phyloP scores from a whole-genome alignment of 345 rosid genomes.

The Lenwebbia sp. region DNA sequence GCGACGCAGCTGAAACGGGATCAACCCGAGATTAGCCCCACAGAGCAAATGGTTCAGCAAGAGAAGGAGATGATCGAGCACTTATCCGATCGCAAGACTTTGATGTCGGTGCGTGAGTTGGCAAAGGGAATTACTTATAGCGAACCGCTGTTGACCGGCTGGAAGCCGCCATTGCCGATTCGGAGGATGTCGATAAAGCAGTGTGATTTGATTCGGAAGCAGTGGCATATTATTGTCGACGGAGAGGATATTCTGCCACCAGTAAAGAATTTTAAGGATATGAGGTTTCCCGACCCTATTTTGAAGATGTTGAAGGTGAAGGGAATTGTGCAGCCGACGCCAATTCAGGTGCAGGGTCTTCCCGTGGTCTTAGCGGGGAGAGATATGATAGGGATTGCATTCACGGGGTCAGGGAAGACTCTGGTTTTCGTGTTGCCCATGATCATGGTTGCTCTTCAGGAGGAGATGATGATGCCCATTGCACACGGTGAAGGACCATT shows the following conservation, averaged over 20 bases:
- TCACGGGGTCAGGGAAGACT: conserved; percentile 88
- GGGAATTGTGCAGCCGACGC: conserved; percentile 92
- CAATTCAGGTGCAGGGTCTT: conserved; percentile 93
- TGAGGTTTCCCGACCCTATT: conserved; percentile 74
- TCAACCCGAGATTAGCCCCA: conserved; percentile 67
- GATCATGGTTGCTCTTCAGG: conserved; percentile 87
- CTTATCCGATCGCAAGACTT: conserved; percentile 68
- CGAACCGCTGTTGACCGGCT: conserved; percentile 69
- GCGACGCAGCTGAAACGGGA: conserved; percentile 83
- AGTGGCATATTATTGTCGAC: conserved; percentile 86
- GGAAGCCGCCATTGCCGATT: conserved; percentile 75
- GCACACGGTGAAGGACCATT: conserved; percentile 81
- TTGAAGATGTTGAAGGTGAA: conserved; percentile 59
- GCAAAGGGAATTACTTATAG: conserved; percentile 85
- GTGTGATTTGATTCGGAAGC: conserved; percentile 63
- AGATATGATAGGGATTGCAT: conserved; percentile 94
- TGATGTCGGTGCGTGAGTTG: conserved; percentile 82
- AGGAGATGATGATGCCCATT: conserved; percentile 90
- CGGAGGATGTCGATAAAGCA: conserved; percentile 50
- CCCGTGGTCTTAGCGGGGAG: conserved; percentile 76
- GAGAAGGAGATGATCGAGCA: conserved; percentile 95
- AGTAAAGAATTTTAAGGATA: conserved; percentile 68
- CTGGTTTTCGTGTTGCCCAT: conserved; percentile 78
- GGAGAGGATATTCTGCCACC: conserved; percentile 90
- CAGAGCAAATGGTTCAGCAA: conserved; percentile 74